Evolutionary conservation across 495 filamentous ascomycete species (phyloP).

Genomic region (Talaromyces borbonicus): DNA sequence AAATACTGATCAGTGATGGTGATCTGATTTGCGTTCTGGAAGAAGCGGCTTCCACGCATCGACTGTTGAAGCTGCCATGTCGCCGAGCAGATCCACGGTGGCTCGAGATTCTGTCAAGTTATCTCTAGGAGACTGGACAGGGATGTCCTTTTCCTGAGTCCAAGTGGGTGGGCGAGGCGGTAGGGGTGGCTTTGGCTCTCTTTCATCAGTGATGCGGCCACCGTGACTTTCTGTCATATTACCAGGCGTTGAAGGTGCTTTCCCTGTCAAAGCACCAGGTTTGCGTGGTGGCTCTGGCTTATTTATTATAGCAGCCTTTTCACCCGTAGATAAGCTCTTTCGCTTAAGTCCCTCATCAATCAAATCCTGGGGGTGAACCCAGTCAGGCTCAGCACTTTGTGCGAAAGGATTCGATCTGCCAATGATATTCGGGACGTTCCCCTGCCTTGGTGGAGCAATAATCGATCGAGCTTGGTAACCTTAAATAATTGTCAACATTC

Average conservation of each 20-base stretch:
- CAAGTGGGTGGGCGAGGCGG: background rate
- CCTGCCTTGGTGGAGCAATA: constrained; percentile 51
- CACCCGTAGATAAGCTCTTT: background rate
- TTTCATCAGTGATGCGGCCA: background rate
- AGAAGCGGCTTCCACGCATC: background rate
- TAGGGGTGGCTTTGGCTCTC: constrained; percentile 1
- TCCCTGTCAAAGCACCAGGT: background rate
- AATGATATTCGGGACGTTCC: constrained; percentile 55
- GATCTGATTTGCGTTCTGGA: background rate
- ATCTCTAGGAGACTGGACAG: background rate
- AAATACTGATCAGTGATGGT: too few species aligned
- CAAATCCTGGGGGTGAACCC: constrained; percentile 39
- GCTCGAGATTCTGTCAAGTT: background rate
- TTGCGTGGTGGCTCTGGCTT: constrained; percentile 4
- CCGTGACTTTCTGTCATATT: background rate
- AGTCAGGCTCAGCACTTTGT: constrained; percentile 59
- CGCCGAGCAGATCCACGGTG: background rate
- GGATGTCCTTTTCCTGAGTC: background rate
- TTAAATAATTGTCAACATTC: constrained; percentile 15
- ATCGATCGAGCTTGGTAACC: constrained; percentile 66
- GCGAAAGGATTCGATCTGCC: constrained; percentile 77
- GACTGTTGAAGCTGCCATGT: background rate
- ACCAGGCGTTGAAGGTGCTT: background rate
- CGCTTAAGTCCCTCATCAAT: background rate
- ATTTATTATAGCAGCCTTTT: background rate